Evolutionary conservation across 2,329 filamentous ascomycete species (phyloP).

Genomic region (Colletotrichum sp.): DNA sequence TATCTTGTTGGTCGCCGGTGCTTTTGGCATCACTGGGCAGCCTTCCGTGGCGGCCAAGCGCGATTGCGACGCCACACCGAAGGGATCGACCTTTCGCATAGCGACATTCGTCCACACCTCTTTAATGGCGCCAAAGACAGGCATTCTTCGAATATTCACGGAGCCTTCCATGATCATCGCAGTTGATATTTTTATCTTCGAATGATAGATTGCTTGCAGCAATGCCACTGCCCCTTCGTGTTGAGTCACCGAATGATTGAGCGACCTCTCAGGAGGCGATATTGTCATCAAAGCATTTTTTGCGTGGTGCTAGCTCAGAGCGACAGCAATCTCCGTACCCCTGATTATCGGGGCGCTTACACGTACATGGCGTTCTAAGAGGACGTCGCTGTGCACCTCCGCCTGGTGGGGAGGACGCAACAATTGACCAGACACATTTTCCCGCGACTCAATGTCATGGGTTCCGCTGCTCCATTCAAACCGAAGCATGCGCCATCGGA

Average conservation of each 20-base stretch:
- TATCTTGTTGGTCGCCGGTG: background rate
- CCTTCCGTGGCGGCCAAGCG: background rate
- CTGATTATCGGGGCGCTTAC: background rate
- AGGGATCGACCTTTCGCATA: background rate
- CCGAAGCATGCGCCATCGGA: background rate
- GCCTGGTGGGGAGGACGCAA: background rate
- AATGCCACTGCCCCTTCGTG: background rate
- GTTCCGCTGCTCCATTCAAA: background rate
- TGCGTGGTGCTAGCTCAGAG: background rate
- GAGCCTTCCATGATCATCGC: background rate
- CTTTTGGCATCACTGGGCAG: background rate
- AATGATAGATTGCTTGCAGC: background rate
- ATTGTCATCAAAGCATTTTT: background rate
- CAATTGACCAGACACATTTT: background rate
- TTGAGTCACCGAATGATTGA: background rate
- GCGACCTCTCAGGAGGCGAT: background rate
- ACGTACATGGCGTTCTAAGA: background rate
- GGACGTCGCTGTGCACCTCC: background rate
- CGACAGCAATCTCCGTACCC: constrained; percentile 2
- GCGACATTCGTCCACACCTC: background rate
- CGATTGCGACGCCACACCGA: background rate
- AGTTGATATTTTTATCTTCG: background rate
- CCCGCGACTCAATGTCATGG: background rate
- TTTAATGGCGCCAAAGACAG: background rate
- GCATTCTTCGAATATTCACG: background rate